Evolutionary conservation across 345 rosid species (phyloP).

Genomic region (Sapria himalayana): DNA sequence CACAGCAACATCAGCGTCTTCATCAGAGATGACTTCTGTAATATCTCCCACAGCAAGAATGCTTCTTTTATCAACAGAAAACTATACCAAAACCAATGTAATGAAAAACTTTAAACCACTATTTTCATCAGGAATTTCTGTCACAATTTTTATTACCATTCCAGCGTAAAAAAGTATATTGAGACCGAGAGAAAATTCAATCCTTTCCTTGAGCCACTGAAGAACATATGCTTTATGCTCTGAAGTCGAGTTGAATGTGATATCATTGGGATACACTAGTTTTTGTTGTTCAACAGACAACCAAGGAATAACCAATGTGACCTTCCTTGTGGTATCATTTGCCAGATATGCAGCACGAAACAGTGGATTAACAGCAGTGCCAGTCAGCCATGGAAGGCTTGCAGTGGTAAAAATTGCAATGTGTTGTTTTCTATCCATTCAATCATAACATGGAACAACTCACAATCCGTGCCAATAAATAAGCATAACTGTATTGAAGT

Average conservation of each 20-base stretch:
- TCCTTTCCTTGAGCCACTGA: conserved; percentile 64
- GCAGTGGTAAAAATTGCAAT: conserved; percentile 85
- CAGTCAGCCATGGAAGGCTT: conserved; percentile 93
- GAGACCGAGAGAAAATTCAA: conserved; percentile 27
- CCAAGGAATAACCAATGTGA: conserved; percentile 94
- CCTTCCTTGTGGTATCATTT: conserved; percentile 32
- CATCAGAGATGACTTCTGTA: conserved; percentile 45
- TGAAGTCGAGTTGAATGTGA: conserved; percentile 38
- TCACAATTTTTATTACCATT: conserved; percentile 28
- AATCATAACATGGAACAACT: conserved; percentile 14
- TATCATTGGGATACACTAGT: conserved; percentile 44
- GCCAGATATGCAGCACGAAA: conserved; percentile 94
- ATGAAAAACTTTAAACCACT: conserved; percentile 2
- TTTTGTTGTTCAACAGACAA: conserved; percentile 44
- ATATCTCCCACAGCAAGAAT: conserved; percentile 84
- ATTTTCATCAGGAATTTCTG: not conserved
- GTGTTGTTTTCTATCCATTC: conserved; percentile 43
- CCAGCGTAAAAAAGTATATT: conserved; percentile 55
- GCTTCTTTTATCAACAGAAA: conserved; percentile 69
- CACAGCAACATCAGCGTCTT: conserved; percentile 73
- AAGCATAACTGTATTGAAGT: no score
- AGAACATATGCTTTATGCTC: conserved; percentile 58
- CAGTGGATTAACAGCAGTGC: conserved; percentile 88
- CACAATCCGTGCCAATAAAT: no score
- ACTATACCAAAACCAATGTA: conserved; percentile 24